phyloP scores from a whole-genome alignment of 352 stramenopile genomes.

The Achlya hypogyna region DNA sequence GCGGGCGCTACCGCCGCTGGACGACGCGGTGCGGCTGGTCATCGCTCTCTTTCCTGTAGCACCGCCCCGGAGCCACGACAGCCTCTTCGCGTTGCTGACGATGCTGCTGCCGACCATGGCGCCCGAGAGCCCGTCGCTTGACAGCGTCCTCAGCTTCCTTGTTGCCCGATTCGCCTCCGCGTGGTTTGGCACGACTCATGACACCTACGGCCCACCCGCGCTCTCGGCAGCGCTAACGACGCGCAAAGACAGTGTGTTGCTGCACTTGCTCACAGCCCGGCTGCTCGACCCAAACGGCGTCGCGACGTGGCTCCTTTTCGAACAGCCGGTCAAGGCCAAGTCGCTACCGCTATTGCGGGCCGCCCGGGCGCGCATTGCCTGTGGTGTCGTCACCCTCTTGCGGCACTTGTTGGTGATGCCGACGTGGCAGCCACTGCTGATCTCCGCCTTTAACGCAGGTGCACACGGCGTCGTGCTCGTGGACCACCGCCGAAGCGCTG shows the following conservation, averaged over 20 bases:
- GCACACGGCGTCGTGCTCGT: background rate
- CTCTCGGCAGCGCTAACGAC: background rate
- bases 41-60: background rate
- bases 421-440: background rate
- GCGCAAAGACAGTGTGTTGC: slow-evolving; percentile 9
- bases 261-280: background rate
- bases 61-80: background rate
- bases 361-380: background rate
- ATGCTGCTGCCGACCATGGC: background rate
- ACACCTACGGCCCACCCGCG: background rate
- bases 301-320: slow-evolving; percentile 1
- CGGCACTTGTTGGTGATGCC: background rate
- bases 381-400: slow-evolving; percentile 2
- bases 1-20: background rate
- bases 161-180: background rate
- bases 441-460: background rate
- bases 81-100: background rate
- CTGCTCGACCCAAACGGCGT: slow-evolving; percentile 4
- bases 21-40: background rate
- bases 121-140: background rate
- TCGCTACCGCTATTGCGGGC: slow-evolving; percentile 7
- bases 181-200: slow-evolving; percentile 7
- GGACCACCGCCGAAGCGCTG: too few relatives aligned
- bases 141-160: background rate
- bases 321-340: slow-evolving; percentile 9